Evolutionary conservation across 139 green algal genomes (phyloP).

Genomic region (Chlamydomonas schloesseri): DNA sequence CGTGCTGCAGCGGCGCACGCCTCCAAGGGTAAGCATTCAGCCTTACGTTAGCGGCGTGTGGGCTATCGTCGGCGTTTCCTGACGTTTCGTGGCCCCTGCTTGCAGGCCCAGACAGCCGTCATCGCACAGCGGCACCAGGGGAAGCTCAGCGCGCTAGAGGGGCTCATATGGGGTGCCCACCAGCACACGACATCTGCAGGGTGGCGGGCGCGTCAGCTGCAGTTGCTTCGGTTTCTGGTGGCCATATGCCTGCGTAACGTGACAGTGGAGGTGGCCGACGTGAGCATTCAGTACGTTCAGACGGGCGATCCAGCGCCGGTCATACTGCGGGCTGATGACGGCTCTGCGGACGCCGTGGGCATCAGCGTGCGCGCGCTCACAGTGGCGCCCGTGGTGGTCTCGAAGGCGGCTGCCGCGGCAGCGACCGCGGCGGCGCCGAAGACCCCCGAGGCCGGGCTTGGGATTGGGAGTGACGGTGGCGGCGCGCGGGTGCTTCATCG

Average conservation of each 20-base stretch:
- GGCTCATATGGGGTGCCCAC: constrained; percentile 16
- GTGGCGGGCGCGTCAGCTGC: not conserved
- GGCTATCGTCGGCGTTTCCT: not conserved
- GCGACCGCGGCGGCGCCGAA: not conserved
- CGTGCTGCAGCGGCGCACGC: not conserved
- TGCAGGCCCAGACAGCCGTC: not conserved
- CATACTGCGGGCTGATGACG: no score
- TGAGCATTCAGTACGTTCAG: constrained; percentile 34
- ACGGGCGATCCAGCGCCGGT: constrained; percentile 21
- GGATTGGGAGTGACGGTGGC: no score
- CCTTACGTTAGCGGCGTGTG: no score
- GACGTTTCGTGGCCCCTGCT: not conserved
- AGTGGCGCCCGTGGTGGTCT: not conserved
- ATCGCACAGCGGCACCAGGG: not conserved
- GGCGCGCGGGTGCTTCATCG: no score
- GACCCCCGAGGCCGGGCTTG: no score
- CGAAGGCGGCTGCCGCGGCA: no score
- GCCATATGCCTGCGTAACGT: constrained; percentile 26
- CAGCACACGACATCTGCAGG: not conserved
- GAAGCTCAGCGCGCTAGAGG: constrained; percentile 35
- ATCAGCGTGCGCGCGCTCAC: not conserved
- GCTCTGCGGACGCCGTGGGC: not conserved
- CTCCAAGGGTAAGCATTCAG: not conserved
- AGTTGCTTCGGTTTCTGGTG: not conserved
- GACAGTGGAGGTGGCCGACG: not conserved